Evolutionary conservation across 768 basidiomycete species (phyloP).

Genomic region (Macrolepiota dolichaula): DNA sequence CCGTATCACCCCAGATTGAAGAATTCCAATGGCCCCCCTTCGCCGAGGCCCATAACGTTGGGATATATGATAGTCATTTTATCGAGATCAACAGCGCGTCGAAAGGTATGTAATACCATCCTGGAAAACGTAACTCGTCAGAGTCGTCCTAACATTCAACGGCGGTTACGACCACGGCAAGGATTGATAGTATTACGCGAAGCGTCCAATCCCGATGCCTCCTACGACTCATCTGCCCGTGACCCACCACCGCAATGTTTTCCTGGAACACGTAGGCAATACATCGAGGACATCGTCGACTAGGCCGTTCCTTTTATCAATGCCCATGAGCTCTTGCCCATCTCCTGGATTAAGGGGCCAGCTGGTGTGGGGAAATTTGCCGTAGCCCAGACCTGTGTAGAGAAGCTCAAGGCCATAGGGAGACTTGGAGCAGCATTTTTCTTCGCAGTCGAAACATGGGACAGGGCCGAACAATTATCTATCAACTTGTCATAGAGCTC

Average conservation of each 20-base stretch:
- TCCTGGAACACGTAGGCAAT: background rate
- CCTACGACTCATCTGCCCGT: background rate
- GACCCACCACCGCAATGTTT: background rate
- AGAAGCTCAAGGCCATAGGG: background rate
- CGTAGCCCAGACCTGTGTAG: constrained; percentile 4
- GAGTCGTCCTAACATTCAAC: no score
- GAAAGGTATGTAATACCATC: no score
- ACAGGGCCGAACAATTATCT: background rate
- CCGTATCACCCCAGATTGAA: background rate
- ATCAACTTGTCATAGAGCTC: background rate
- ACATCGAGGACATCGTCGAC: constrained; percentile 6
- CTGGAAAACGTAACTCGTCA: no score
- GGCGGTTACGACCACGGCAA: no score
- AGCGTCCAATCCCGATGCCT: background rate
- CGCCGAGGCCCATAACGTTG: no score
- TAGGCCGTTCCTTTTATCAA: background rate
- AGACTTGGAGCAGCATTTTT: no score
- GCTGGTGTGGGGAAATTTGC: constrained; percentile 2
- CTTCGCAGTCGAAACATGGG: background rate
- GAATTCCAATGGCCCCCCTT: background rate
- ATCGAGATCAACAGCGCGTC: no score
- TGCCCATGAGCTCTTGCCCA: background rate
- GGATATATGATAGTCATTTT: no score
- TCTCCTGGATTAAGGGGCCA: background rate
- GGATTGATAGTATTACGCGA: background rate